phyloP scores from a whole-genome alignment of 2,329 filamentous ascomycete genomes.

The Epichloe sylvatica region DNA sequence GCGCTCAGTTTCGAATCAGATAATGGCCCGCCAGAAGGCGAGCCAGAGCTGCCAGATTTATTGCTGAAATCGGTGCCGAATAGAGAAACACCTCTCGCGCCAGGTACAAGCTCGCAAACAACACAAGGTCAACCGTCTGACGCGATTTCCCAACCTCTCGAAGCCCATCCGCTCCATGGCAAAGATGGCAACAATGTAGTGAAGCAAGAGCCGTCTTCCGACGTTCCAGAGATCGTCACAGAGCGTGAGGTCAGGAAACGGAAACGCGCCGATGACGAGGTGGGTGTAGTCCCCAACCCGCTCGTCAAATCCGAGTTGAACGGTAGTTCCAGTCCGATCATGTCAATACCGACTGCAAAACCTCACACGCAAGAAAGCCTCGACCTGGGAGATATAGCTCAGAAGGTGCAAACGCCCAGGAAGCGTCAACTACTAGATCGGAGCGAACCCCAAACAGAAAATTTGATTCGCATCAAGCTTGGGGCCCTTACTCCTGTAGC shows the following conservation, averaged over 20 bases:
- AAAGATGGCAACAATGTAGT: slow-evolving; percentile 13
- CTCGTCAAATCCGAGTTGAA: slow-evolving; percentile 30
- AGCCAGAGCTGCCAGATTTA: slow-evolving; percentile 2
- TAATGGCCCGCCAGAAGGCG: not conserved
- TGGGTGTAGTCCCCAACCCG: slow-evolving; percentile 11
- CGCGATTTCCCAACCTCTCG: slow-evolving; percentile 11
- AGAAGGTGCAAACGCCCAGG: slow-evolving; percentile 21
- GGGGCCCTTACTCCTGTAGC: slow-evolving; percentile 1
- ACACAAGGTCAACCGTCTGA: slow-evolving; percentile 17
- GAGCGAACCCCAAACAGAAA: slow-evolving; percentile 4
- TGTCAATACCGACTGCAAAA: slow-evolving; percentile 9
- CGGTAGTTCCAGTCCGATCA: slow-evolving; percentile 17
- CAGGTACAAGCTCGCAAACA: slow-evolving; percentile 12
- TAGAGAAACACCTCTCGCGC: slow-evolving; percentile 4
- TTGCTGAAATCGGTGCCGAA: not conserved
- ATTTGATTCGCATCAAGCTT: not conserved
- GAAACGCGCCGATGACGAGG: slow-evolving; percentile 20
- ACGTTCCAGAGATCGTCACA: slow-evolving; percentile 35
- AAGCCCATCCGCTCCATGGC: slow-evolving; percentile 9
- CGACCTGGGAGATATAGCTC: slow-evolving; percentile 33
- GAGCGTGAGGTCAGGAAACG: slow-evolving; percentile 36
- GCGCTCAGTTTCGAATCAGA: slow-evolving; percentile 3
- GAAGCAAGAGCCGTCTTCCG: slow-evolving; percentile 42
- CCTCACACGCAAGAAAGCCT: slow-evolving; percentile 40
- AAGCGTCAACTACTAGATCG: slow-evolving; percentile 18